A percentile compares a stretch with the other conserved stretches of the same genome.
phyloP scores from a whole-genome alignment of 2,329 filamentous ascomycete species.

The Chaetomium globosum region DNA sequence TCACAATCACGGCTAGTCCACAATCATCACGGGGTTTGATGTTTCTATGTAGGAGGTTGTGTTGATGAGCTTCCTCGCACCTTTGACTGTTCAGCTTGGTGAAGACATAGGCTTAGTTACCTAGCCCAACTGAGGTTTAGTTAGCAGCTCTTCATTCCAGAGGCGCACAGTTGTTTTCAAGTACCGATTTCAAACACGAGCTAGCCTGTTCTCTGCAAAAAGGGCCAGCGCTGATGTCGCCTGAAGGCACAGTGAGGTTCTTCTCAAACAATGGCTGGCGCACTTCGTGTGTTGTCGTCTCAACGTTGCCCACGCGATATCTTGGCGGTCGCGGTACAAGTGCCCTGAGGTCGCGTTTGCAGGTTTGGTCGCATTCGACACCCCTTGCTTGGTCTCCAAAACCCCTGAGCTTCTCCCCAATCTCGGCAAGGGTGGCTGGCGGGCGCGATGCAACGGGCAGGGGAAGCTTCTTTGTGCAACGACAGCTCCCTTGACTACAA shows the following conservation, averaged over 20 bases:
- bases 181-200: background rate
- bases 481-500: slow-evolving; percentile 14
- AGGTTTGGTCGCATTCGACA: slow-evolving; percentile 8
- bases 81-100: background rate
- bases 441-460: slow-evolving; percentile 17
- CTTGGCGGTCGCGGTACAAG: slow-evolving; percentile 4
- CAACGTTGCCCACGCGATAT: slow-evolving; percentile 2
- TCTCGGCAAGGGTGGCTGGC: slow-evolving; percentile 23
- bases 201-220: background rate
- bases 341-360: slow-evolving; percentile 6
- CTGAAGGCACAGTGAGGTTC: background rate
- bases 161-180: background rate
- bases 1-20: background rate
- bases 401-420: slow-evolving; percentile 16
- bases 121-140: background rate
- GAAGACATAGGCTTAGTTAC: background rate
- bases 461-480: slow-evolving; percentile 25
- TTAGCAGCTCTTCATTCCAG: too few species aligned
- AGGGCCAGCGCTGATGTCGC: background rate
- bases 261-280: background rate
- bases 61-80: background rate
- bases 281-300: background rate
- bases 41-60: background rate
- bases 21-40: background rate
- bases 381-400: slow-evolving; percentile 6